These are phyloP conservation scores for Yamadazyma tumulicola DNA, from an alignment of 805 yeast genomes.

Conservation along the genomic window DNA sequence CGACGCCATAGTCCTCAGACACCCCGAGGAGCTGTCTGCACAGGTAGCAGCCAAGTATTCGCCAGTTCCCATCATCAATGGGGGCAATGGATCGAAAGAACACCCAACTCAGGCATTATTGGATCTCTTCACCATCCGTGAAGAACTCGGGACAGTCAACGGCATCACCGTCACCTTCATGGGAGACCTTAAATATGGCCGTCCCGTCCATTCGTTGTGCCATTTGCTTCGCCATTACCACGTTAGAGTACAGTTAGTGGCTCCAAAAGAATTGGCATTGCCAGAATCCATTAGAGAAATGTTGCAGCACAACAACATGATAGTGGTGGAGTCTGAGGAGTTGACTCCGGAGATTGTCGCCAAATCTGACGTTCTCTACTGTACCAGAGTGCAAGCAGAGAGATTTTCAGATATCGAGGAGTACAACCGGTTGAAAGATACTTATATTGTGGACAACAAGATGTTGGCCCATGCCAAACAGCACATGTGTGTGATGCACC, in stretches of 20 bases:
- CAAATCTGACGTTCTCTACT: constrained; percentile 90
- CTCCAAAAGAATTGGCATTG: constrained; percentile 83
- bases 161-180: constrained; percentile 97
- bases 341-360: constrained; percentile 84
- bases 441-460: constrained; percentile 88
- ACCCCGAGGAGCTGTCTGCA: constrained; percentile 89
- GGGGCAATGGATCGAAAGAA: constrained; percentile 97
- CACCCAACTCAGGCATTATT: constrained; percentile 99
- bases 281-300: constrained; percentile 72
- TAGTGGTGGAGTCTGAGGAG: constrained; percentile 67
- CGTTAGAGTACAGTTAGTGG: constrained; percentile 85
- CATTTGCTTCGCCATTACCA: constrained; percentile 87
- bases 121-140: constrained; percentile 97
- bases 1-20: constrained; percentile 96
- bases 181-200: constrained; percentile 98
- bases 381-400: constrained; percentile 98
- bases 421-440: constrained; percentile 85
- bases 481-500: constrained; percentile 99
- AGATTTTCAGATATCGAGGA: constrained; percentile 75
- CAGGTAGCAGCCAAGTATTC: constrained; percentile 94
- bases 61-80: constrained; percentile 95
- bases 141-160: constrained; percentile 96
- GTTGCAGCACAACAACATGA: constrained; percentile 64
- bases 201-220: constrained; percentile 97
- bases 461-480: constrained; percentile 90